Conservation (phyloP, 1,284 basidiomycete genomes). For the Cutaneotrichosporon curvatum region DNA sequence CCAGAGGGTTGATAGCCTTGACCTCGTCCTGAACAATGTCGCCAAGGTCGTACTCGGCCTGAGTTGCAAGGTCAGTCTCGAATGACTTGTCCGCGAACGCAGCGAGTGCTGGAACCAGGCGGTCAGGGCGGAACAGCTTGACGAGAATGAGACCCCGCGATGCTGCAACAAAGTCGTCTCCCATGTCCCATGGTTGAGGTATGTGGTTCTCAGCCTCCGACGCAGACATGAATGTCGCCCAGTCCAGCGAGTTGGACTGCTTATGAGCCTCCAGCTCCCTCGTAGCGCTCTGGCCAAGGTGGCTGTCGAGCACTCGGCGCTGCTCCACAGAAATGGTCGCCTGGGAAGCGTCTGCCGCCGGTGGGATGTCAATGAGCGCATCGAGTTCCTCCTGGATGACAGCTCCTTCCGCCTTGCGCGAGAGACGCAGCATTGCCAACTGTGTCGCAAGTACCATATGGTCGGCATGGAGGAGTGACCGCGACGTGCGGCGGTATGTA, state of each 20-base stretch:
- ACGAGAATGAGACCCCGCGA: conserved; percentile 30
- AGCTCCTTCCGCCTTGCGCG: conserved; percentile 58
- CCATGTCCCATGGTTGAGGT: conserved; percentile 63
- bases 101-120: conserved; percentile 30
- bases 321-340: conserved; percentile 26
- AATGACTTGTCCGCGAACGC: conserved; percentile 36
- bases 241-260: conserved; percentile 58
- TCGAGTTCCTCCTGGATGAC: conserved; percentile 73
- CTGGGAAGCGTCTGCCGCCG: conserved; percentile 8
- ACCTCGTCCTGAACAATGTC: conserved; percentile 72
- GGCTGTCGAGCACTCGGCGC: conserved; percentile 24
- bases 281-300: conserved; percentile 46
- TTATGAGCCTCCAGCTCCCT: conserved; percentile 68
- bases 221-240: conserved; percentile 68
- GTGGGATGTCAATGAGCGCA: conserved; percentile 70
- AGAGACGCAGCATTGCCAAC: conserved; percentile 81
- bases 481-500: conserved; percentile 81
- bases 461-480: conserved; percentile 84
- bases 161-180: conserved; percentile 22
- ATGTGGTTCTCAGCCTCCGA: conserved; percentile 63
- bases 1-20: conserved; percentile 71
- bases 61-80: conserved; percentile 30
- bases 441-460: conserved; percentile 85
- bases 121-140: conserved; percentile 42
- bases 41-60: conserved; percentile 55